These are phyloP conservation scores for Rhodamnia rubescens DNA, from an alignment of 345 rosid species.

Conservation along the genomic window DNA sequence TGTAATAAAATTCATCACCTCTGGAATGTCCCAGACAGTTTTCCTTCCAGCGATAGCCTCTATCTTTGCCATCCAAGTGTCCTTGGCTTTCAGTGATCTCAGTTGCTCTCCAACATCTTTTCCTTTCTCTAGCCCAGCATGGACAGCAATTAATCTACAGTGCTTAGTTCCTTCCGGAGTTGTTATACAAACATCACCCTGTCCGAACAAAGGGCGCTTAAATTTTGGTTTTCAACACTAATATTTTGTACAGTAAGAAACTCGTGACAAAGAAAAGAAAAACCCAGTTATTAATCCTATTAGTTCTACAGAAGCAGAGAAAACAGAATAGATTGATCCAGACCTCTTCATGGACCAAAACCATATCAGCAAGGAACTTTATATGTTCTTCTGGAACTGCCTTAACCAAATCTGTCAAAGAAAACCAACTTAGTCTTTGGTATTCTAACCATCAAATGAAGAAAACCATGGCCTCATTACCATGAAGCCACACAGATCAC, in stretches of 20 bases:
- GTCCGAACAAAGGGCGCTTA: neutral
- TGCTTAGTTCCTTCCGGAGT: conserved; percentile 35
- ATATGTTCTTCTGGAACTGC: conserved; percentile 80
- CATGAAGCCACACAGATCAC: neutral
- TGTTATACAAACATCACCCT: conserved; percentile 63
- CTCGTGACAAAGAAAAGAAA: neutral
- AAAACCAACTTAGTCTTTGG: neutral
- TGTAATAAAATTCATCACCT: conserved; percentile 26
- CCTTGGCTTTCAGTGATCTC: conserved; percentile 43
- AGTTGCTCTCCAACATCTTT: conserved; percentile 47
- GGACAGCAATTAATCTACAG: conserved; percentile 63
- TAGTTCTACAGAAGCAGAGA: neutral
- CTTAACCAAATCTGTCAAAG: conserved; percentile 49
- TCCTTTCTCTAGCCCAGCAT: conserved; percentile 65
- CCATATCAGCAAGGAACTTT: conserved; percentile 67
- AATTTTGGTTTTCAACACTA: neutral
- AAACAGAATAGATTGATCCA: neutral
- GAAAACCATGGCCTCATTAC: neutral
- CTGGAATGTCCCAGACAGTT: conserved; percentile 71
- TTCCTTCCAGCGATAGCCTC: conserved; percentile 58
- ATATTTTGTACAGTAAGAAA: neutral
- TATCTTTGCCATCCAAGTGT: conserved; percentile 42
- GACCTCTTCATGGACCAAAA: conserved; percentile 90
- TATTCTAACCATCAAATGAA: neutral
- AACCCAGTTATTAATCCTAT: neutral